A percentile compares a stretch with the other conserved stretches of the same genome.
Evolutionary conservation across 306 rosid genomes (phyloP).

Genomic region (Quercus engelmannii): DNA sequence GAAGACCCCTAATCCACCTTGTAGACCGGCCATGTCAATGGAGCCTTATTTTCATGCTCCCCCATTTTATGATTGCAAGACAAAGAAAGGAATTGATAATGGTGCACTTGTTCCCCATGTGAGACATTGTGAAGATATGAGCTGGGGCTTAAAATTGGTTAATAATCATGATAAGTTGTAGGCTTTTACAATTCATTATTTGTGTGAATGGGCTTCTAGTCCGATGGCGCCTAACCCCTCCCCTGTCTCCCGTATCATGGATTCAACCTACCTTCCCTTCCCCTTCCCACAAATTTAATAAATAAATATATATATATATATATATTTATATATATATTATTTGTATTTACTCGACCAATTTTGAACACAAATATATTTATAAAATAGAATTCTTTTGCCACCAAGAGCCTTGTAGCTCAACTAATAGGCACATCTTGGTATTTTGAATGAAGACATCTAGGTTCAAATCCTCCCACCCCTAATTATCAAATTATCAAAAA

Average conservation of each 20-base stretch:
- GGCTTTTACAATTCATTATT: background rate
- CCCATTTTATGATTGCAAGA: constrained; percentile 74
- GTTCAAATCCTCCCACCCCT: too few species aligned
- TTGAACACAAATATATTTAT: too few species aligned
- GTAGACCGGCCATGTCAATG: constrained; percentile 62
- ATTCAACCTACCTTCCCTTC: too few species aligned
- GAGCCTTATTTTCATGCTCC: constrained; percentile 84
- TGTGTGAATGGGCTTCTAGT: background rate
- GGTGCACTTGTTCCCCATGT: constrained; percentile 63
- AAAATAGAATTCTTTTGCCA: background rate
- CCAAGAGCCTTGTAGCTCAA: too few species aligned
- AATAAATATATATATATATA: too few species aligned
- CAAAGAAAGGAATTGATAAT: constrained; percentile 58
- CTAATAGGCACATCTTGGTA: too few species aligned
- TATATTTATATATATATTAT: too few species aligned
- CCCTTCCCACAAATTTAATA: too few species aligned
- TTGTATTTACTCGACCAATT: too few species aligned
- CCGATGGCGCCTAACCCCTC: background rate
- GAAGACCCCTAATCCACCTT: constrained; percentile 56
- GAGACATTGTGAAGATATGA: constrained; percentile 80
- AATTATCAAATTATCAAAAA: too few species aligned
- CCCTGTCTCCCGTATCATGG: background rate
- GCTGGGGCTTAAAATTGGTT: constrained; percentile 53
- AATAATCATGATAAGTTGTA: constrained; percentile 18
- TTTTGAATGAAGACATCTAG: too few species aligned